Evolutionary conservation across 78 protist genomes (phyloP).

Genomic region (Dictyostelium citrinum): DNA sequence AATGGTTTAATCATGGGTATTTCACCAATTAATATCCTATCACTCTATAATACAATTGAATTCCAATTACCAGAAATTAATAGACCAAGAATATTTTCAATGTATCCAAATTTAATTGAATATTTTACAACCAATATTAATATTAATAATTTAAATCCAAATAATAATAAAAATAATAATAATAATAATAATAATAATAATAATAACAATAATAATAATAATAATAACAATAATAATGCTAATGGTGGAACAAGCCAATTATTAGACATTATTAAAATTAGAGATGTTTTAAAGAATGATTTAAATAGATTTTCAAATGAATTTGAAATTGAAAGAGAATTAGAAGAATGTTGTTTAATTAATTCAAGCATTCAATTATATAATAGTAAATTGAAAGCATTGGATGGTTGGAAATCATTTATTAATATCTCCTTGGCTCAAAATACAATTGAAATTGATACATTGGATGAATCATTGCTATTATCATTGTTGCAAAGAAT

Average conservation of each 20-base stretch:
- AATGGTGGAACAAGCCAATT: neutral
- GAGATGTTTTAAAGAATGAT: constrained; percentile 1
- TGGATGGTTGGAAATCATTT: constrained; percentile 57
- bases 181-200: neutral
- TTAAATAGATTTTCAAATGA: neutral
- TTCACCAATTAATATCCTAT: constrained; percentile 8
- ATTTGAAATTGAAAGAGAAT: constrained; percentile 28
- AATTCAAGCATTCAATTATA: neutral
- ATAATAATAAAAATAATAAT: neutral
- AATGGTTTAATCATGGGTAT: neutral
- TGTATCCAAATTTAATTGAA: constrained; percentile 1
- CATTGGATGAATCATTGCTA: constrained; percentile 13
- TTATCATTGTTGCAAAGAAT: constrained; percentile 13
- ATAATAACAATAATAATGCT: neutral
- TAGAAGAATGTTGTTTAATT: constrained; percentile 23
- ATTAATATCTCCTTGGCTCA: constrained; percentile 2
- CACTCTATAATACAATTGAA: constrained; percentile 39
- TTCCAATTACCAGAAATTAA: constrained; percentile 9
- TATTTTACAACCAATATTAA: neutral
- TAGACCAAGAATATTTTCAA: constrained; percentile 23
- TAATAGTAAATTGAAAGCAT: constrained; percentile 1
- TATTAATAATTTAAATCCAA: neutral
- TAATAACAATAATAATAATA: neutral
- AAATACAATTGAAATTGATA: neutral
- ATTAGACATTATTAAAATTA: neutral